Conservation (phyloP, 2,329 filamentous ascomycete genomes). For the Penicillium sp. region DNA sequence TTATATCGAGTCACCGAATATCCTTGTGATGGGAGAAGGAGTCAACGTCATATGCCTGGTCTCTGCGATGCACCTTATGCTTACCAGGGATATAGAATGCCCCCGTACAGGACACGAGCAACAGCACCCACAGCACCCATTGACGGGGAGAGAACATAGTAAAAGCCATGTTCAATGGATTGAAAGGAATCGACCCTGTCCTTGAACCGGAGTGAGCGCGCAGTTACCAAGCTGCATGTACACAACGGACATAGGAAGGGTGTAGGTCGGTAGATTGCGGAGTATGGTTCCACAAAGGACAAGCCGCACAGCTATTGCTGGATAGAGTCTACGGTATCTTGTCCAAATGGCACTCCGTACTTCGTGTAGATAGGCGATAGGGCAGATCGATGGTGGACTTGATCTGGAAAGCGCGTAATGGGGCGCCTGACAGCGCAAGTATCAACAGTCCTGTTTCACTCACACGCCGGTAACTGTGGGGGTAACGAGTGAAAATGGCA, state of each 20-base stretch:
- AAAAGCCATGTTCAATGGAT: constrained; percentile 17
- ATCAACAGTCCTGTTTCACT: constrained; percentile 1
- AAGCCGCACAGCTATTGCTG: neutral
- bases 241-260: neutral
- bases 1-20: constrained; percentile 79
- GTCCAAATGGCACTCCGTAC: neutral
- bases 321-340: neutral
- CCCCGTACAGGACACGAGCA: constrained; percentile 48
- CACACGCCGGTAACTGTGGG: neutral
- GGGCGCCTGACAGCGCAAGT: neutral
- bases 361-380: neutral
- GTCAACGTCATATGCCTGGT: constrained; percentile 11
- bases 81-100: constrained; percentile 86
- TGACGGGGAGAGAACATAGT: constrained; percentile 13
- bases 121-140: constrained; percentile 24
- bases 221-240: constrained; percentile 12
- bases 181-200: neutral
- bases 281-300: neutral
- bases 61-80: constrained; percentile 16
- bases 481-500: constrained; percentile 30
- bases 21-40: constrained; percentile 48
- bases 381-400: constrained; percentile 8
- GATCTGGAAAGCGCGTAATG: neutral
- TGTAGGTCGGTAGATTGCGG: neutral
- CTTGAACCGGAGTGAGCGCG: constrained; percentile 13